A percentile compares a stretch with the other conserved stretches of the same genome.
Conservation (phyloP, 2,329 filamentous ascomycete species). For the Penicillium decumbens region DNA sequence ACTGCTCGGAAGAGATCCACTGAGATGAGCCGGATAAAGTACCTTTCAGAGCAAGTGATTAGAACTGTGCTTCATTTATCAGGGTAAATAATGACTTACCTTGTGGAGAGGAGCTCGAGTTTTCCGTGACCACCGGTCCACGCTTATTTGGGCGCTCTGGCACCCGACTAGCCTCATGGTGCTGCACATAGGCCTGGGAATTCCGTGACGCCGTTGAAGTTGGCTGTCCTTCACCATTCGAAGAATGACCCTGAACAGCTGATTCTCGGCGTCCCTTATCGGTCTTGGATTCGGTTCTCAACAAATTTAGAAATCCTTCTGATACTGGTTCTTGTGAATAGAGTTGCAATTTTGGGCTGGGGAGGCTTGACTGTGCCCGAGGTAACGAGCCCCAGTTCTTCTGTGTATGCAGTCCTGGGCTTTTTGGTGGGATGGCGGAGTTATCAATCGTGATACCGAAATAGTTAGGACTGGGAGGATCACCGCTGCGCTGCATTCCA, state of each 20-base stretch:
- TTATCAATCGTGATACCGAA: conserved; percentile 69
- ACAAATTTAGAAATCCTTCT: conserved; percentile 69
- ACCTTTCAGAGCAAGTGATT: not conserved
- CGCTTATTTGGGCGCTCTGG: not conserved
- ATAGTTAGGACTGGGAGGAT: conserved; percentile 69
- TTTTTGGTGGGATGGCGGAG: conserved; percentile 57
- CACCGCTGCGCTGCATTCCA: conserved; percentile 18
- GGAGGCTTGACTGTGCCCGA: conserved; percentile 63
- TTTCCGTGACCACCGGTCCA: conserved; percentile 1
- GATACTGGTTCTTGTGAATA: conserved; percentile 66
- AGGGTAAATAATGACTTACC: conserved; percentile 6
- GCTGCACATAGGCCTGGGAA: not conserved
- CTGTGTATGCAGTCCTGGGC: conserved; percentile 54
- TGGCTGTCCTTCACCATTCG: conserved; percentile 9
- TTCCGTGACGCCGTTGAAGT: conserved; percentile 3
- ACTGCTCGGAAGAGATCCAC: conserved; percentile 49
- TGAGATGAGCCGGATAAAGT: conserved; percentile 16
- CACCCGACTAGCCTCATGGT: not conserved
- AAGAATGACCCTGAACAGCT: conserved; percentile 16
- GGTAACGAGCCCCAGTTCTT: conserved; percentile 71
- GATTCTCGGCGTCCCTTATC: conserved; percentile 21
- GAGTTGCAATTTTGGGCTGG: conserved; percentile 36
- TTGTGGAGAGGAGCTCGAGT: conserved; percentile 1
- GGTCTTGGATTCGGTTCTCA: conserved; percentile 40
- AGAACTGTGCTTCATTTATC: not conserved